Evolutionary conservation across 306 rosid genomes (phyloP).

Genomic region (Cucurbita moschata): DNA sequence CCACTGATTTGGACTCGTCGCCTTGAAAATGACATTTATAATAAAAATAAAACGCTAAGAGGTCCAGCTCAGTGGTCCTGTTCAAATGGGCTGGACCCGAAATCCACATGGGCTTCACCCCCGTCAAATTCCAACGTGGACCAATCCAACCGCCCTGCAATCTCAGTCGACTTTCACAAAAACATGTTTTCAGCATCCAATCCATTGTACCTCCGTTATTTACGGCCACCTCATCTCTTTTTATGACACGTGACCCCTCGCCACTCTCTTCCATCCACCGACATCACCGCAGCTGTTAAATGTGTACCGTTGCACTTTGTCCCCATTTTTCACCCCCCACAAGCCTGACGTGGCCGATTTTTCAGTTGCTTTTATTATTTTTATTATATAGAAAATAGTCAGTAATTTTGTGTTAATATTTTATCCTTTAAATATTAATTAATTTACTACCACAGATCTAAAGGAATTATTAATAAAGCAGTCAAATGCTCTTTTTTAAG

Average conservation of each 20-base stretch:
- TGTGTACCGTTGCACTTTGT: neutral
- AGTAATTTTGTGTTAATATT: too few species aligned
- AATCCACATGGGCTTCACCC: constrained; percentile 1
- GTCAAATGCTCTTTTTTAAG: neutral
- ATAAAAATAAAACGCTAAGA: neutral
- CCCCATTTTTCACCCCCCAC: neutral
- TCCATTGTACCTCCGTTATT: neutral
- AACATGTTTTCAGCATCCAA: neutral
- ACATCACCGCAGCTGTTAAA: neutral
- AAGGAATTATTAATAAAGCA: neutral
- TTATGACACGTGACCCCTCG: neutral
- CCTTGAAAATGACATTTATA: too few species aligned
- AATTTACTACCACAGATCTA: too few species aligned
- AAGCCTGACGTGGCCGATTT: neutral
- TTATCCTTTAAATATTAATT: neutral
- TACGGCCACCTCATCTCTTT: neutral
- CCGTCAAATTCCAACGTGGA: neutral
- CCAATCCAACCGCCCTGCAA: neutral
- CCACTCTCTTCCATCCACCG: neutral
- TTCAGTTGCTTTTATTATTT: neutral
- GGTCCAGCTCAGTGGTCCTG: neutral
- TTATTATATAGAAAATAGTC: too few species aligned
- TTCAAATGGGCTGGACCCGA: neutral
- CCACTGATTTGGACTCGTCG: too few species aligned
- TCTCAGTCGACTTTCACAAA: neutral